Evolutionary conservation across 306 rosid species (phyloP).

Genomic region (Castanea sativa): DNA sequence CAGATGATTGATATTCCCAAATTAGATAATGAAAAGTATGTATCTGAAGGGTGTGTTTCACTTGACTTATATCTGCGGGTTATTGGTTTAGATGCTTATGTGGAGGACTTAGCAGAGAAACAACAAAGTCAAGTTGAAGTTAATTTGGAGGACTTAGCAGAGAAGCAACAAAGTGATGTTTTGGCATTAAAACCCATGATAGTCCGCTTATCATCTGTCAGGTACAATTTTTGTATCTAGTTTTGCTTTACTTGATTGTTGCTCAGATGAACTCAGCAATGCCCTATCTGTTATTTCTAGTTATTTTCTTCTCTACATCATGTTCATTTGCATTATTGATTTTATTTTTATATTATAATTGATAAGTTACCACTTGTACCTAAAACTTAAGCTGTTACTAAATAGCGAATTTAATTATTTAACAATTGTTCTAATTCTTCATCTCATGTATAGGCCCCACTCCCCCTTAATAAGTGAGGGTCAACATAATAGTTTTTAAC

Average conservation of each 20-base stretch:
- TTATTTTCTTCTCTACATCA: not conserved
- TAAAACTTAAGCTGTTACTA: too few relatives aligned
- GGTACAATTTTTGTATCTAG: conserved; percentile 46
- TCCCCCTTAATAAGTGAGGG: too few relatives aligned
- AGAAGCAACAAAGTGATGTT: conserved; percentile 48
- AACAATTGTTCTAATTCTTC: too few relatives aligned
- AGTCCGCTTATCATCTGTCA: conserved; percentile 47
- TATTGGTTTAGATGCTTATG: conserved; percentile 57
- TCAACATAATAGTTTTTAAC: too few relatives aligned
- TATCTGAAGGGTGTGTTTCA: conserved; percentile 48
- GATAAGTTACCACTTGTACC: too few relatives aligned
- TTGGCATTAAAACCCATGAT: conserved; percentile 56
- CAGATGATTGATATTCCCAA: conserved; percentile 44
- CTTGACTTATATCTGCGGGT: conserved; percentile 50
- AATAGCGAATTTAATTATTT: too few relatives aligned
- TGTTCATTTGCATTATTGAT: not conserved
- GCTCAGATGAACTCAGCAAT: conserved; percentile 10
- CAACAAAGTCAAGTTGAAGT: conserved; percentile 38
- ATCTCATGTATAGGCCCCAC: too few relatives aligned
- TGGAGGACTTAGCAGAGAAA: conserved; percentile 45
- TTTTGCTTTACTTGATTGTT: not conserved
- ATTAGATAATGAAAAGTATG: conserved; percentile 49
- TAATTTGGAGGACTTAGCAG: conserved; percentile 36
- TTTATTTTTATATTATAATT: not conserved
- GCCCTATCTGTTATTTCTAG: conserved; percentile 1